Conservation (phyloP, 306 rosid species). For the Vachellia pachyceras region DNA sequence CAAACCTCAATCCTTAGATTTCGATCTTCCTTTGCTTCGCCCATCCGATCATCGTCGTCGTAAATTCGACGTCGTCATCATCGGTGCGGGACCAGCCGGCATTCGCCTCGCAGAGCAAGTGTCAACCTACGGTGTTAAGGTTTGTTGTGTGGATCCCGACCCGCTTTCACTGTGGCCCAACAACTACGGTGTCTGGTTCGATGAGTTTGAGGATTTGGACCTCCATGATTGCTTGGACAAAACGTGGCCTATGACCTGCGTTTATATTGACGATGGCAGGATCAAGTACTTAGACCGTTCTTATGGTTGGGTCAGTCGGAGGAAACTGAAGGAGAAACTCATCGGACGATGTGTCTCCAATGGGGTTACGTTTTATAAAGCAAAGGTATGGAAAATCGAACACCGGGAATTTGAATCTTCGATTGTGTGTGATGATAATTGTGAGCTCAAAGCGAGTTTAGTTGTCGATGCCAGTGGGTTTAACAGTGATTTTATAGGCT, state of each 20-base stretch:
- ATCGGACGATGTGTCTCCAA: conserved; percentile 60
- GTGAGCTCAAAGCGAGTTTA: conserved; percentile 61
- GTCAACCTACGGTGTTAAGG: conserved; percentile 68
- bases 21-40: conserved; percentile 65
- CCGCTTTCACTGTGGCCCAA: conserved; percentile 88
- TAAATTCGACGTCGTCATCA: conserved; percentile 62
- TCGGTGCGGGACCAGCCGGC: conserved; percentile 87
- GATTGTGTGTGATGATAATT: conserved; percentile 68
- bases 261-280: conserved; percentile 56
- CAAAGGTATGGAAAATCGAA: conserved; percentile 66
- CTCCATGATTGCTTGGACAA: conserved; percentile 74
- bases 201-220: conserved; percentile 69
- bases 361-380: conserved; percentile 71
- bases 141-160: conserved; percentile 82
- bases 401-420: conserved; percentile 66
- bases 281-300: conserved; percentile 68
- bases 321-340: conserved; percentile 57
- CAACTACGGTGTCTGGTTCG: conserved; percentile 88
- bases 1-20: conserved; percentile 46
- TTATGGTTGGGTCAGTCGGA: conserved; percentile 72
- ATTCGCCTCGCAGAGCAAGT: conserved; percentile 76
- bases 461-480: conserved; percentile 90
- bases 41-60: conserved; percentile 47
- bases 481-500: conserved; percentile 51
- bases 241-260: conserved; percentile 74